These are phyloP conservation scores for Meira miltonrushii DNA, from an alignment of 1,284 basidiomycete genomes.

Conservation along the genomic window DNA sequence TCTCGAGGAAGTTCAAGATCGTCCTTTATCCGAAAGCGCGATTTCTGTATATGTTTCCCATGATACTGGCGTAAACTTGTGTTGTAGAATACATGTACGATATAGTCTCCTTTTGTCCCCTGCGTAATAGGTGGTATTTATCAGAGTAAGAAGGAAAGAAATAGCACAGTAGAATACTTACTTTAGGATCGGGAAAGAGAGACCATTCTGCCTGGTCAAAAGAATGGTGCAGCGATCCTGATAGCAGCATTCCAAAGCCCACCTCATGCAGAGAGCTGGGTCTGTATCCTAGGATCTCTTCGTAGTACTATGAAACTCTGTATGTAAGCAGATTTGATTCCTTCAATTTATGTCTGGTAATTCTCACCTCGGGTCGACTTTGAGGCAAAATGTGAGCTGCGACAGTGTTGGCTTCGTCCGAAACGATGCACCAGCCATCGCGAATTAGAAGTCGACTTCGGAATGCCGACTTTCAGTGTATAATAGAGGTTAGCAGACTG, in stretches of 20 bases:
- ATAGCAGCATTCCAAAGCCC: not conserved
- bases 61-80: not conserved
- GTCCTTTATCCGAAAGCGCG: not conserved
- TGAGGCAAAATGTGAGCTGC: conserved; percentile 1
- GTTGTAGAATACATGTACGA: not conserved
- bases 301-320: not conserved
- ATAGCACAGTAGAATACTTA: not conserved
- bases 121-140: no score
- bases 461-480: not conserved
- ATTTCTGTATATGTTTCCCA: not conserved
- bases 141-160: no score
- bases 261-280: not conserved
- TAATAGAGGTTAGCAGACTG: not conserved
- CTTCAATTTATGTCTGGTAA: not conserved
- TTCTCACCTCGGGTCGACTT: conserved; percentile 5
- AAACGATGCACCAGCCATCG: not conserved
- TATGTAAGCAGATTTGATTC: not conserved
- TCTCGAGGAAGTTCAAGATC: conserved; percentile 1
- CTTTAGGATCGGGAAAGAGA: conserved; percentile 1
- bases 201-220: conserved; percentile 1
- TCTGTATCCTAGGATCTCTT: not conserved
- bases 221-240: conserved; percentile 1
- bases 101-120: not conserved
- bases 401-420: not conserved
- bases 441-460: not conserved